Evolutionary conservation across 2,329 filamentous ascomycete species (phyloP), one percentile per base, ranked within the genome.

Genomic region (Trichophyton simii): DNA sequence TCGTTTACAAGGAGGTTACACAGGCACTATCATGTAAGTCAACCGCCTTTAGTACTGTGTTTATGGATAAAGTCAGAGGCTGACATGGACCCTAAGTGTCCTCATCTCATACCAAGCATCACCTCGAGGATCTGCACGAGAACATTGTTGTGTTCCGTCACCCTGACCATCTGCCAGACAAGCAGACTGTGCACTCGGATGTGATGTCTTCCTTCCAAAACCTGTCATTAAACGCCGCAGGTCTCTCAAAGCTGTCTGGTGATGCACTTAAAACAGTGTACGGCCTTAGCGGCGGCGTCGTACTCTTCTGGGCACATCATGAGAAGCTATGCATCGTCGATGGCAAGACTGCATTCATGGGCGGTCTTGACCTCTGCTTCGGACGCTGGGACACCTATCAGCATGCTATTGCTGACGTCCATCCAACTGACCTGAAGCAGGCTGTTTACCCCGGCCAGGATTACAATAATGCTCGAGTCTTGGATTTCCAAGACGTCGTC

Each of bases 271-370:
- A 90, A 70, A 83, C 86, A 0, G 75, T 96, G 0, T 96, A 95
- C 69, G 91, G 91, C 60, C 86, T 88, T 58, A 84, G 84, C 38
- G 88, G 91, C 36, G 90, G 88, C 66, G 83, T 91, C 1, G 87
- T 95, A 57, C 97, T 99, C 77, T 99, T 97, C 79, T 99, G 95
- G 74, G 94, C 94, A 0, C 94, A 99, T 71, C 94, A 99, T 72
- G 94, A 99, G 69, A 99, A 99, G 72, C 95, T 96, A 70, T 88
- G 97, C 60, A 88, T 99, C 18, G 88, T 97, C 60, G 94, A 97
- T 75, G 95, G 95, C 70, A 82, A 86, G 15, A 76, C 92, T 67
- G 94, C 91, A 13, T 97, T 97, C 70, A 92, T 97, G 62, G 94
- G 94, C 59, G 94, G 94, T 0, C 79, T 99, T 4, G 94, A 99